Base-by-base conservation (phyloP, 176 grass and related monocot genomes). In the Saccharum spontaneum region DNA sequence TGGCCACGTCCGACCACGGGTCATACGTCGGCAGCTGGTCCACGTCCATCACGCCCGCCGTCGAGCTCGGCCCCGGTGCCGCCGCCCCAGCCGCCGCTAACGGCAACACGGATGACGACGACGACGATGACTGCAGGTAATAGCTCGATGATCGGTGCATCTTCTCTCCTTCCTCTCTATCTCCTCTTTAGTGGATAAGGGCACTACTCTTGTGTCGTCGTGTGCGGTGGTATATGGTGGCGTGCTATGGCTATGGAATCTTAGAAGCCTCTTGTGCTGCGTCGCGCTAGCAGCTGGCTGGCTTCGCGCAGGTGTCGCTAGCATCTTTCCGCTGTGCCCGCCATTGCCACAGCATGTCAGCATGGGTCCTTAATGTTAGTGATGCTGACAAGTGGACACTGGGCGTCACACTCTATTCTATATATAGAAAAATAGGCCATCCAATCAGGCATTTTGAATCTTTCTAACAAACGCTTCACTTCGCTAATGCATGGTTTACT, bases 21-120 rank as follows among this genome's bases (percentile, higher is more conserved):
- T 92, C 78, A 72, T 92, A 94, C 18, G 52, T 81, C 34, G 92
- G 90, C 38, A 97, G 94, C n/a, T 92, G 86, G 81, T 91, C 73
- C 14, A 66, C 28, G 67, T 89, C 85, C 67, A 72, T 31, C 23
- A 8, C 28, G 50, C 65, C 85, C 55, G 55, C 82, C 75, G 80
- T 20, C 61, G 85, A 75, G 88, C 82, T 88, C 65, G 84, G 64
- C 69, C 89, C 87, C 13, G 63, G 45, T 23, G 68, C 16, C 40
- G 43, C 13, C 65, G 36, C 68, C 33, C 8, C 52, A 38, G 36
- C 9, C 43, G 64, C 43, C 12, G 40, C 49, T 23, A 39, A 15
- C 49, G 61, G 2, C 15, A 50, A 1, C 73, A 7, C 0, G 45
- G 30, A 9, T 10, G 73, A 44, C 46, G 78, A 44, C 14, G 78